Percentiles rank a stretch among this genome's conserved stretches.
Conservation (phyloP, 192 early-diverging fungal species). For the Haplosporangium gracile region DNA sequence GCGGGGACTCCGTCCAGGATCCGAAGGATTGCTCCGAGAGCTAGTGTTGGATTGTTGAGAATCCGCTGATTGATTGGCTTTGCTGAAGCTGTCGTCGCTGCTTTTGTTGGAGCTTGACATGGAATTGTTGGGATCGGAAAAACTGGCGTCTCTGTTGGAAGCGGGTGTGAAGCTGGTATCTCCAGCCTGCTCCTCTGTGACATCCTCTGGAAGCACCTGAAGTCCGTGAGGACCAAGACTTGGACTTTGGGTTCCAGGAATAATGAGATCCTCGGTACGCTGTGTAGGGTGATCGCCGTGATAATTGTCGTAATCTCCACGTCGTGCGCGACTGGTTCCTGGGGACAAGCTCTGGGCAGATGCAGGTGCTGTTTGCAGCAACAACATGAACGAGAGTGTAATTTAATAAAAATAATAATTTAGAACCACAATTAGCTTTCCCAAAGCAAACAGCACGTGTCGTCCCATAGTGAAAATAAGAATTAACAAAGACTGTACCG, state of each 20-base stretch:
- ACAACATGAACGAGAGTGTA: neutral
- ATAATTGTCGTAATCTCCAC: neutral
- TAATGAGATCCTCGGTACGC: neutral
- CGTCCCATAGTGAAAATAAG: neutral
- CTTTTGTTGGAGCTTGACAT: neutral
- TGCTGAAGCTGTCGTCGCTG: neutral
- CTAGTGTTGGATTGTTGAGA: neutral
- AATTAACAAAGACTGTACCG: constrained; percentile 9
- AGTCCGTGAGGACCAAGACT: neutral
- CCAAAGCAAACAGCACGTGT: neutral
- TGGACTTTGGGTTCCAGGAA: neutral
- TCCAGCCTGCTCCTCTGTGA: neutral
- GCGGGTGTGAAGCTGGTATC: neutral
- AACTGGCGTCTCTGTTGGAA: neutral
- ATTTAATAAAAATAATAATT: neutral
- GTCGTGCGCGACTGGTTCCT: neutral
- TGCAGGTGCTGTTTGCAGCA: neutral
- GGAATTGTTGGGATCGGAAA: neutral
- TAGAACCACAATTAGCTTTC: neutral
- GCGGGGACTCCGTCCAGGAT: neutral
- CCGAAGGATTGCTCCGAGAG: neutral
- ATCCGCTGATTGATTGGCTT: neutral
- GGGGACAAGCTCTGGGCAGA: neutral
- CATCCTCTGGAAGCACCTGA: neutral
- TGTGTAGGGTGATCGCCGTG: neutral